A percentile compares a stretch with the other conserved stretches of the same genome.
Conservation (phyloP, 2,329 filamentous ascomycete genomes). For the Talaromyces verruculosus region DNA sequence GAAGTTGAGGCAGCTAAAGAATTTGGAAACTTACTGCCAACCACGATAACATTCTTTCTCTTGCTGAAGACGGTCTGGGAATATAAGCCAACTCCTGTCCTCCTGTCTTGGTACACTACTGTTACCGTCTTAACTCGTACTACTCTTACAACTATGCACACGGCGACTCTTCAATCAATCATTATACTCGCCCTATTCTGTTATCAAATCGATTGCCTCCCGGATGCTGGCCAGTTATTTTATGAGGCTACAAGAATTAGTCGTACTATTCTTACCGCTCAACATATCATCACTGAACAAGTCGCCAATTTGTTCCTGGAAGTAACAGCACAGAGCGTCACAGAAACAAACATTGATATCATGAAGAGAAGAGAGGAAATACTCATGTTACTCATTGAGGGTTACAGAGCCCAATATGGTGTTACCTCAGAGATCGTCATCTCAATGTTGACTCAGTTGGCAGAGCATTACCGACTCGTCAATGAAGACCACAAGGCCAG, state of each 20-base stretch:
- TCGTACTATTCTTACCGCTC: constrained; percentile 39
- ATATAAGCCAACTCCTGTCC: constrained; percentile 32
- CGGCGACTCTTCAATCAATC: constrained; percentile 50
- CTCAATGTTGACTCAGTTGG: constrained; percentile 46
- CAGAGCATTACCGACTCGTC: constrained; percentile 50
- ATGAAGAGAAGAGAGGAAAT: constrained; percentile 46
- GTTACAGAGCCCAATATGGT: constrained; percentile 52
- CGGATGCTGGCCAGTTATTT: constrained; percentile 41
- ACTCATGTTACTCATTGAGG: constrained; percentile 48
- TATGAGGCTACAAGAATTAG: constrained; percentile 46
- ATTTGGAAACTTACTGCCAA: constrained; percentile 51
- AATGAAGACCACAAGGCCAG: constrained; percentile 50
- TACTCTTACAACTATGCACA: constrained; percentile 38
- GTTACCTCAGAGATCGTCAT: constrained; percentile 49
- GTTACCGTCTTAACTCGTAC: constrained; percentile 35
- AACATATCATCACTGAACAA: constrained; percentile 49
- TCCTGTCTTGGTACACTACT: constrained; percentile 31
- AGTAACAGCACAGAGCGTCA: constrained; percentile 39
- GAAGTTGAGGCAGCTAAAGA: constrained; percentile 47
- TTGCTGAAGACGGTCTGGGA: constrained; percentile 53
- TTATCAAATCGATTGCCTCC: constrained; percentile 33
- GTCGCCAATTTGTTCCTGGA: constrained; percentile 49
- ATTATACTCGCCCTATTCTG: constrained; percentile 49
- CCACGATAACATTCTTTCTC: constrained; percentile 46
- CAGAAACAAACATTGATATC: constrained; percentile 32